A percentile compares a stretch with the other conserved stretches of the same genome.
Conservation (phyloP, 73 alveolate species). For the Paramecium octaurelia region DNA sequence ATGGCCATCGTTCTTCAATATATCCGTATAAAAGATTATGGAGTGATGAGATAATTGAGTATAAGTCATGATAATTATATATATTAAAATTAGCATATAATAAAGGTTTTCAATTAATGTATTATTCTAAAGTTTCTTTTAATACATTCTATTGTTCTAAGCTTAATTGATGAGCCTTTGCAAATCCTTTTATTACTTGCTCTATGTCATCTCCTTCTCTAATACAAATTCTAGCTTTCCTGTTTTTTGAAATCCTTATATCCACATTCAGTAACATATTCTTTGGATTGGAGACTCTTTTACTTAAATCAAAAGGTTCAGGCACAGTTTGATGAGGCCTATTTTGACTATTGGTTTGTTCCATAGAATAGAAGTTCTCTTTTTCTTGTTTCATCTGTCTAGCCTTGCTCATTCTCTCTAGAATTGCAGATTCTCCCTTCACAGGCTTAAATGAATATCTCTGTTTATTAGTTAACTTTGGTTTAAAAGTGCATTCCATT, state of each 20-base stretch:
- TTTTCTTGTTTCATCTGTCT: constrained; percentile 24
- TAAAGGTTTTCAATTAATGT: background rate
- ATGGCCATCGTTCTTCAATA: constrained; percentile 86
- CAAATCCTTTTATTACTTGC: background rate
- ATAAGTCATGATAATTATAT: background rate
- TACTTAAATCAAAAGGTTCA: constrained; percentile 35
- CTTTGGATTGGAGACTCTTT: background rate
- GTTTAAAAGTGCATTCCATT: constrained; percentile 22
- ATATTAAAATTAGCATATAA: background rate
- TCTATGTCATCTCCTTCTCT: constrained; percentile 38
- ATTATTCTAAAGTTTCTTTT: constrained; percentile 20
- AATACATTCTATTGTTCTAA: background rate
- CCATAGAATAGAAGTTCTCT: background rate
- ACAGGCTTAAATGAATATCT: background rate
- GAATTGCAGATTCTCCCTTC: background rate
- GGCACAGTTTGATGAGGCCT: background rate
- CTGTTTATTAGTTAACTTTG: background rate
- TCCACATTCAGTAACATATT: constrained; percentile 2
- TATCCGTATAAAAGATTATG: constrained; percentile 73
- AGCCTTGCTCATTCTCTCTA: constrained; percentile 45
- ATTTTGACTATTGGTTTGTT: background rate
- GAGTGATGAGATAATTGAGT: constrained; percentile 44
- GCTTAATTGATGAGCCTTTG: constrained; percentile 1
- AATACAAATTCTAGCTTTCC: background rate
- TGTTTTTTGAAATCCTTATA: constrained; percentile 12